A percentile compares a stretch with the other conserved stretches of the same genome.
Evolutionary conservation across 257 asterid species (phyloP).

Genomic region (Solanum boliviense): DNA sequence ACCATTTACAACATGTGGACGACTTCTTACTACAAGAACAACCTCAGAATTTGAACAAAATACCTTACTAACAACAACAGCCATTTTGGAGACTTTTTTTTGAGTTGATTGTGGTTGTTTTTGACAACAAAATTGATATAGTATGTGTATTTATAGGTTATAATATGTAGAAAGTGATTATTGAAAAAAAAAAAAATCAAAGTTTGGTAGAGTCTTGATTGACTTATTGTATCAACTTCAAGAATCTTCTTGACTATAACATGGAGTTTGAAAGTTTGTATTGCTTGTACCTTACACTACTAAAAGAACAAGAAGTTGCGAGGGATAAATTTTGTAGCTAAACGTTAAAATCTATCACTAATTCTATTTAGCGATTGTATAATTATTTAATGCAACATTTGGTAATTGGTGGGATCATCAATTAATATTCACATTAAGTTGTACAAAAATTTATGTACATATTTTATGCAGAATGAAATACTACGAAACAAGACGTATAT

Average conservation of each 20-base stretch:
- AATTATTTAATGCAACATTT: not conserved
- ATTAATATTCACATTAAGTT: not conserved
- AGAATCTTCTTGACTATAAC: conserved; percentile 15
- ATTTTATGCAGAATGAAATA: not conserved
- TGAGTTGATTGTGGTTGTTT: not conserved
- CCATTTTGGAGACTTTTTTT: conserved; percentile 1
- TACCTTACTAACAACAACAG: conserved; percentile 61
- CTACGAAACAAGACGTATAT: not conserved
- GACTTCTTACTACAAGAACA: conserved; percentile 47
- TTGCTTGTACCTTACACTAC: not conserved
- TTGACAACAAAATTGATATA: conserved; percentile 9
- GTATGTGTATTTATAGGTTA: not conserved
- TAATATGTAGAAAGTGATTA: not conserved
- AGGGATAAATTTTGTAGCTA: not conserved
- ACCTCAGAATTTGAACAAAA: conserved; percentile 53
- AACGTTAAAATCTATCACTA: not conserved
- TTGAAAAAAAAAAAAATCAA: conserved; percentile 4
- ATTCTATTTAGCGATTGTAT: not conserved
- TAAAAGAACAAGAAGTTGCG: not conserved
- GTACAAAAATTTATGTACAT: not conserved
- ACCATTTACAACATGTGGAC: conserved; percentile 74
- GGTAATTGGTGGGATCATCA: not conserved
- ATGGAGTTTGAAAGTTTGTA: not conserved
- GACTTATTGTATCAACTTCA: conserved; percentile 11
- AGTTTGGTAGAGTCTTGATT: conserved; percentile 33